A percentile compares a stretch with the other conserved stretches of the same genome.
Conservation (phyloP, 352 stramenopile genomes). For the Aphanomyces cochlioides region DNA sequence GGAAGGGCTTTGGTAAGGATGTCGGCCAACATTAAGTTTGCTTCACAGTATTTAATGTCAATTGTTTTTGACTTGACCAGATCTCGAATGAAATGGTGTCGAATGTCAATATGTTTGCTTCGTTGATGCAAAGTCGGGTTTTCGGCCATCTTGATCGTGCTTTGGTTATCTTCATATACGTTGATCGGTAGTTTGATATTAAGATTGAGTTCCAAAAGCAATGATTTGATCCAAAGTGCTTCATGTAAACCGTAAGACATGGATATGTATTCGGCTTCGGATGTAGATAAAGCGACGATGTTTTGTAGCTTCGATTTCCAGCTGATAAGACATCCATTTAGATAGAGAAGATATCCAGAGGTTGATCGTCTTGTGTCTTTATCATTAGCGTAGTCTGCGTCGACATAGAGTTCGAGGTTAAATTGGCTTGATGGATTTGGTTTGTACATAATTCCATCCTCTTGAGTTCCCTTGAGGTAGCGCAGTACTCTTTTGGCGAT, state of each 20-base stretch:
- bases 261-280: conserved; percentile 6
- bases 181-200: background rate
- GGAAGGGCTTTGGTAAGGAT: background rate
- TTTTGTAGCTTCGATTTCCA: conserved; percentile 2
- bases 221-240: background rate
- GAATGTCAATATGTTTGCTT: conserved; percentile 1
- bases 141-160: conserved; percentile 14
- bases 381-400: conserved; percentile 25
- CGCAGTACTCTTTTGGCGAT: too few relatives aligned
- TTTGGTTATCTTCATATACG: background rate
- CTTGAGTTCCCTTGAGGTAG: too few relatives aligned
- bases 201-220: background rate
- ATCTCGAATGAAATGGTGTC: conserved; percentile 1
- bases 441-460: too few relatives aligned
- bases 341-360: background rate
- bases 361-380: background rate
- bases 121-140: conserved; percentile 4
- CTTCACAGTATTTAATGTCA: background rate
- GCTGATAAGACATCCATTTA: conserved; percentile 11
- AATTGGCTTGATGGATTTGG: too few relatives aligned
- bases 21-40: background rate
- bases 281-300: background rate
- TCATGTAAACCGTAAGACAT: conserved; percentile 1
- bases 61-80: background rate
- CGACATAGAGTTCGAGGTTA: background rate